Evolutionary conservation across 2,329 filamentous ascomycete genomes (phyloP), one percentile per base, ranked within the genome.

Genomic region (Epichloe elymi): DNA sequence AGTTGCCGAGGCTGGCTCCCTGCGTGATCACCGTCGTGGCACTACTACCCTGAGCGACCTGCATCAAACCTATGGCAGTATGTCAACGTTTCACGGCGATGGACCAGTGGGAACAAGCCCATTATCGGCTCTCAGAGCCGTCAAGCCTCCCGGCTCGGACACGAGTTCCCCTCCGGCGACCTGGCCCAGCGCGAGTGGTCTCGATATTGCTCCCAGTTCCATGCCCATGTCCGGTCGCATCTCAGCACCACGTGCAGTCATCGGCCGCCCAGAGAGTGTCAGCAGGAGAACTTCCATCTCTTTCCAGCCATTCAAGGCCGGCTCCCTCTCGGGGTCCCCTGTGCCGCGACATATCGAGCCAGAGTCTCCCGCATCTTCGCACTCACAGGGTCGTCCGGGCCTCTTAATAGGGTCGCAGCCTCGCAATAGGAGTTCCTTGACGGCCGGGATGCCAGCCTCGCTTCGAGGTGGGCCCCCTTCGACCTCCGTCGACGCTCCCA

Each of bases 251-350:
- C 65, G 68, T 26, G 23, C 39, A n/a, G 67, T 66, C 12, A 58
- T 66, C 1, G 54, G 72, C 40, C 72, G 73, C 47, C 69, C 67
- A 14, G 67, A 83, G 19, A 74, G 86, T 42, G 72, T 76, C 46
- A 75, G 75, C 49, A 79, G 89, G 59, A 80, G 88, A 49, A 83
- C 86, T 6, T 96, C 88, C 0, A 80, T 95, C 20, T 94, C 88
- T 0, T 95, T 96, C 60, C 88, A 94, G 59, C 90, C 91, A 0
- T 98, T 98, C 73, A 98, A 98, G 67, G 88, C 90, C 14, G 91
- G 91, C 11, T 94, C 91, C 1, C 73, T 97, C n/a, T 95, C 90
- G 2, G 88, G 86, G 4, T 96, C 90, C 4, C 91, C 90, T 0
- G 64, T 74, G n/a, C 70, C 70, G 30, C 70, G 75, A 33, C 63